phyloP scores from a whole-genome alignment of 2,329 filamentous ascomycete genomes.

The Pezicula radicicola region DNA sequence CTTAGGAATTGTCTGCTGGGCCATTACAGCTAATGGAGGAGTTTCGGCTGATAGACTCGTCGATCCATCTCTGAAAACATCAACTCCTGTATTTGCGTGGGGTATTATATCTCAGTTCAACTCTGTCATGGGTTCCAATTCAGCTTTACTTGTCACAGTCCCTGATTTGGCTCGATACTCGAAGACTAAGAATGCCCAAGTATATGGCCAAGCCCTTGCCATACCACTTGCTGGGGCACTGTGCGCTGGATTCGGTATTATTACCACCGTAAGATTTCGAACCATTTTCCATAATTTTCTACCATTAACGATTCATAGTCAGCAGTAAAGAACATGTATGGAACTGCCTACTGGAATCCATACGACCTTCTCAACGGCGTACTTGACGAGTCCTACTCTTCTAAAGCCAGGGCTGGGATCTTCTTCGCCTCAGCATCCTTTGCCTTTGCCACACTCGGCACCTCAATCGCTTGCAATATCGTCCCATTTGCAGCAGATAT shows the following conservation, averaged over 20 bases:
- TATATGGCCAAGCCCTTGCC: neutral
- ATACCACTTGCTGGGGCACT: neutral
- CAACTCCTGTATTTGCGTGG: neutral
- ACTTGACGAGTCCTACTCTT: neutral
- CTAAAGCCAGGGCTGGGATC: slow-evolving; percentile 3
- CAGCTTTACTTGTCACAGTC: neutral
- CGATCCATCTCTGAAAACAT: neutral
- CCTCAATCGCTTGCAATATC: slow-evolving; percentile 35
- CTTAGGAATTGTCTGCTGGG: neutral
- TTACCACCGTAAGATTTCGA: neutral
- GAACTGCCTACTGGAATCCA: slow-evolving; percentile 2
- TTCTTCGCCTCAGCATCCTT: slow-evolving; percentile 20
- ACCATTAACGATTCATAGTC: neutral
- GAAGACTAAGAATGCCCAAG: neutral
- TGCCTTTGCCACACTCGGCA: slow-evolving; percentile 23
- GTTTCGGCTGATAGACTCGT: neutral
- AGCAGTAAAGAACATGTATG: neutral
- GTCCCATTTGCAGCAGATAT: slow-evolving; percentile 28
- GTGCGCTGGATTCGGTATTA: neutral
- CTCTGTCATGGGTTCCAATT: neutral
- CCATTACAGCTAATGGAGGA: neutral
- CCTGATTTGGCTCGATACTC: neutral
- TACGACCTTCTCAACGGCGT: neutral
- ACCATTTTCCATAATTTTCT: neutral
- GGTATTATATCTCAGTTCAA: neutral